These are phyloP conservation scores for Abortiporus biennis DNA, from an alignment of 1,284 basidiomycete species.

Conservation along the genomic window DNA sequence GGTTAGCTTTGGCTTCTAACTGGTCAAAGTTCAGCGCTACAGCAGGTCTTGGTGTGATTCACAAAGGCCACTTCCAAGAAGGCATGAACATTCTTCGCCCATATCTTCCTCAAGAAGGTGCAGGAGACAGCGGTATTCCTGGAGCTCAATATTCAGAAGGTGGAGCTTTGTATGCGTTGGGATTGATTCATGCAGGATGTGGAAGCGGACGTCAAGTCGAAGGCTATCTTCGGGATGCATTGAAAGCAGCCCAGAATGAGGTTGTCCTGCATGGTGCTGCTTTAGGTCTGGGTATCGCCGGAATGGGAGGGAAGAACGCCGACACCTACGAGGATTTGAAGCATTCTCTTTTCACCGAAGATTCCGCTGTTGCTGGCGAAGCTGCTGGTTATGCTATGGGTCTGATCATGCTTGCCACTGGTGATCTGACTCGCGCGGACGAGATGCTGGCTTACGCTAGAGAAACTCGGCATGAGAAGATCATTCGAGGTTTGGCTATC, in stretches of 20 bases:
- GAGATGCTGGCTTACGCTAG: conserved; percentile 94
- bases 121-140: conserved; percentile 64
- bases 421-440: conserved; percentile 67
- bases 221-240: conserved; percentile 70
- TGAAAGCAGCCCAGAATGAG: conserved; percentile 70
- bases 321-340: conserved; percentile 91
- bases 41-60: conserved; percentile 91
- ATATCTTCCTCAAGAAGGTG: conserved; percentile 74
- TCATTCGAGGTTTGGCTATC: conserved; percentile 89
- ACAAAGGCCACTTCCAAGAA: conserved; percentile 92
- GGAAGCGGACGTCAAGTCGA: conserved; percentile 68
- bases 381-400: conserved; percentile 96
- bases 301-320: conserved; percentile 84
- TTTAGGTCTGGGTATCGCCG: conserved; percentile 87
- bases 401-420: conserved; percentile 91
- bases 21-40: conserved; percentile 98
- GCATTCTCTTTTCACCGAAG: conserved; percentile 81
- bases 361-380: conserved; percentile 92
- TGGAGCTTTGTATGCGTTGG: conserved; percentile 90
- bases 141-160: conserved; percentile 88
- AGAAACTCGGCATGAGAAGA: conserved; percentile 98
- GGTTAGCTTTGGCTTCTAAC: conserved; percentile 89
- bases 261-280: conserved; percentile 95
- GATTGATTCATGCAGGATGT: conserved; percentile 87
- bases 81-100: conserved; percentile 91